Conservation (phyloP, 1,139 yeast species). For the Zygosaccharomyces sapae region DNA sequence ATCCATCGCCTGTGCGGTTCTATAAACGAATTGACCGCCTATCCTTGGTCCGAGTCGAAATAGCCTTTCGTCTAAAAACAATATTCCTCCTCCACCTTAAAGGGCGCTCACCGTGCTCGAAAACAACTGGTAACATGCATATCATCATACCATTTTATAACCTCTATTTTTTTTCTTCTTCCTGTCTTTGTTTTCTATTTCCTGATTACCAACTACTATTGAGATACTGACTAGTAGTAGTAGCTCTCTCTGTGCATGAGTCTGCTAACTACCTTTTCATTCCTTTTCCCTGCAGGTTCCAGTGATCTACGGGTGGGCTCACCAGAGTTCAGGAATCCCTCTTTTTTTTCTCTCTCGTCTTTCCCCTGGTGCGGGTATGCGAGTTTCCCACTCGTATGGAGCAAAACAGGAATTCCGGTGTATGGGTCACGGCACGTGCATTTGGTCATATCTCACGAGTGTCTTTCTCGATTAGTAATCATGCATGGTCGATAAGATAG, state of each 20-base stretch:
- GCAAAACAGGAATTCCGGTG: too few species aligned
- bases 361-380: not conserved
- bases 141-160: constrained; percentile 8
- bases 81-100: too few species aligned
- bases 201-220: not conserved
- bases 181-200: not conserved
- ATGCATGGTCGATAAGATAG: too few species aligned
- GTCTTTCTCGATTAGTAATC: too few species aligned
- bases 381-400: too few species aligned
- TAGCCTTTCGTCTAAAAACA: too few species aligned
- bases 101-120: not conserved
- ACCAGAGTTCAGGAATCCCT: not conserved
- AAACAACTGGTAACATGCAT: not conserved
- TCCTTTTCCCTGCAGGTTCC: not conserved
- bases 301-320: constrained; percentile 1
- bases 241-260: too few species aligned
- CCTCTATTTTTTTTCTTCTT: not conserved
- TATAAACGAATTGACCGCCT: too few species aligned
- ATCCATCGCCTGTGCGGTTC: not conserved
- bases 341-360: not conserved
- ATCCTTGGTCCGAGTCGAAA: too few species aligned
- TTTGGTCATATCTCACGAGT: too few species aligned
- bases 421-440: too few species aligned
- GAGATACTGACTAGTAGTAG: too few species aligned
- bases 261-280: not conserved